A percentile compares a stretch with the other conserved stretches of the same genome.
Evolutionary conservation across 352 stramenopile species (phyloP).

Genomic region (Phytophthora sojae): DNA sequence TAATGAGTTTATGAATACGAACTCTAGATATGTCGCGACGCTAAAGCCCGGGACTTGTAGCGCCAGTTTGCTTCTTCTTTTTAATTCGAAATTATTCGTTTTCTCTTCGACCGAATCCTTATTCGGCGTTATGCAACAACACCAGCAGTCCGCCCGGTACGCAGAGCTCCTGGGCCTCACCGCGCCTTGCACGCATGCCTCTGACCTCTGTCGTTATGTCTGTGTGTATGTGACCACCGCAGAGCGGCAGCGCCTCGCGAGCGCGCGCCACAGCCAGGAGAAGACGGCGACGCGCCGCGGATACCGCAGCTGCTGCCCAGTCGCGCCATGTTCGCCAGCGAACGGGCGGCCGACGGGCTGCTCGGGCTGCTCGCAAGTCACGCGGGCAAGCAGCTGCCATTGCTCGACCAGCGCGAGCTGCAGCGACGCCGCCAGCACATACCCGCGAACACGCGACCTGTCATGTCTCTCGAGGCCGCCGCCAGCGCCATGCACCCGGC

Average conservation of each 20-base stretch:
- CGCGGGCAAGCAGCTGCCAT: slow-evolving; percentile 42
- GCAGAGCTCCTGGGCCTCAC: background rate
- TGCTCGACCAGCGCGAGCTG: slow-evolving; percentile 34
- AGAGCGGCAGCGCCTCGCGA: slow-evolving; percentile 22
- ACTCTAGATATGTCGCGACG: background rate
- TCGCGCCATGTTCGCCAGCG: slow-evolving; percentile 17
- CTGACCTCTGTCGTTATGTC: slow-evolving; percentile 1
- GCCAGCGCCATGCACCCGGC: slow-evolving; percentile 29
- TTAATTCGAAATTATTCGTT: slow-evolving; percentile 23
- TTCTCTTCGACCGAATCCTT: background rate
- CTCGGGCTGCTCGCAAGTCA: slow-evolving; percentile 40
- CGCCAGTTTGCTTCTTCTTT: slow-evolving; percentile 17
- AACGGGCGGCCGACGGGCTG: slow-evolving; percentile 25
- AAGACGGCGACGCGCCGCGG: slow-evolving; percentile 20
- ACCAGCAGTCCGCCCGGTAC: slow-evolving; percentile 26
- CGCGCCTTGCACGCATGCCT: background rate
- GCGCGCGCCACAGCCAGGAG: slow-evolving; percentile 13
- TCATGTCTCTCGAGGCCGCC: slow-evolving; percentile 29
- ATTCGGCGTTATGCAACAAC: slow-evolving; percentile 24
- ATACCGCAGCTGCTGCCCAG: slow-evolving; percentile 36
- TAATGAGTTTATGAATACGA: background rate
- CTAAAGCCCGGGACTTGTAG: slow-evolving; percentile 13
- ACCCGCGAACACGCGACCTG: slow-evolving; percentile 10
- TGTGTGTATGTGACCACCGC: slow-evolving; percentile 11
- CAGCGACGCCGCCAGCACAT: slow-evolving; percentile 22